Evolutionary conservation across 305 asterid species (phyloP), one percentile per base, ranked within the genome.

Genomic region (Solanum chacoense): DNA sequence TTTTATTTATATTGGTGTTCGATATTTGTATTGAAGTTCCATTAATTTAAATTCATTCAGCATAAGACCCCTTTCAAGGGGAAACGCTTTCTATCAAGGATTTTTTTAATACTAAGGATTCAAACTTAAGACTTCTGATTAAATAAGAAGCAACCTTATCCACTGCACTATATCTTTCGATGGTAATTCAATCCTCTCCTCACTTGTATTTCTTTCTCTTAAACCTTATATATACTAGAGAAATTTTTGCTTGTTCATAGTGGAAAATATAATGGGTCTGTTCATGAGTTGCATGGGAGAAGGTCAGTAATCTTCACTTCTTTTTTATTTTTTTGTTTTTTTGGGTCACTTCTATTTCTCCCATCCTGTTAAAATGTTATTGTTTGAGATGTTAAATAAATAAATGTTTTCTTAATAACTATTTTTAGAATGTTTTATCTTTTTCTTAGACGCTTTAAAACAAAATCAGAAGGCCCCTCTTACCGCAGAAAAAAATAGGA

Each of bases 1-100:
- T 24, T 67, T 11, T 26, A 5, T 24, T 24, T 1, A 55, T 22
- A 5, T 67, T 67, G 9, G 16, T 67, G 1, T 67, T 24, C 0
- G 74, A 1, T 67, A 67, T 67, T 1, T 5, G 2, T 24, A 67
- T 67, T 26, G 4, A 11, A 67, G 8, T 67, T 11, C 1, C 4
- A 24, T 26, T 26, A 26, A 67, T 67, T 67, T 2, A 11, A 11
- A 11, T 67, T 24, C 2, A 1, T 11, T 2, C 7, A 6, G 0
- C 4, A 0, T 24, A 67, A 0, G 9, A 67, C 7, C 0, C 8
- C 18, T 24, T 24, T 67, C 3, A 2, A 26, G 31, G 9, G 9
- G 18, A 67, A 59, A 1, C 4, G 0, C 8, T 67, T 67, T 11
- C 31, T 24, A 5, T 11, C 31, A 24, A 24, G 0, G 0, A 11